Percentiles rank a stretch among this genome's conserved stretches.
Conservation (phyloP, 2,329 filamentous ascomycete species). For the Cladophialophora yegresii region DNA sequence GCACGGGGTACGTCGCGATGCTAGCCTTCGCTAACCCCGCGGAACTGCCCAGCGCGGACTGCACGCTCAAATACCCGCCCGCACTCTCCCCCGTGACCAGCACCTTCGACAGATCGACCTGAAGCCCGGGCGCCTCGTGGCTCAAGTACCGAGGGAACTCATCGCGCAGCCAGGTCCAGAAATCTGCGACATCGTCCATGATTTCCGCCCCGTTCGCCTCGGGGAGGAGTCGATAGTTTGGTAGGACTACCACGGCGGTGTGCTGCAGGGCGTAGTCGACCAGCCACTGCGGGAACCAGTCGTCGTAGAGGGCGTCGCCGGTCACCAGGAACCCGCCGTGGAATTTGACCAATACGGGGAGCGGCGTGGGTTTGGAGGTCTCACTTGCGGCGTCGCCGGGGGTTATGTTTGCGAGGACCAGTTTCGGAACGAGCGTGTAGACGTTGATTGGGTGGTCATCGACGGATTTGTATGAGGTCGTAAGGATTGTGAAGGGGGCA, state of each 20-base stretch:
- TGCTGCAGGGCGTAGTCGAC: conserved; percentile 14
- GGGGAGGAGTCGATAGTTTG: conserved; percentile 9
- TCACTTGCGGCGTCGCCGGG: background rate
- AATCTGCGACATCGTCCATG: conserved; percentile 6
- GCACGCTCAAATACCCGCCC: conserved; percentile 8
- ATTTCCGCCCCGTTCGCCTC: background rate
- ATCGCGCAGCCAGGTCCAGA: conserved; percentile 5
- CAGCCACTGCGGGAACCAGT: conserved; percentile 13
- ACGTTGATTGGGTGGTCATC: background rate
- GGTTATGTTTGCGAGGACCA: background rate
- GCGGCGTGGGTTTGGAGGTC: background rate
- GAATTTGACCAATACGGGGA: conserved; percentile 4
- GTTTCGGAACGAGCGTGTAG: conserved; percentile 6
- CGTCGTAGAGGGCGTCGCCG: conserved; percentile 7
- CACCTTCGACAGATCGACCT: conserved; percentile 5
- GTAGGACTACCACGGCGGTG: conserved; percentile 1
- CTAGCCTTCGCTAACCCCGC: background rate
- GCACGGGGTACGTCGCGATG: conserved; percentile 9
- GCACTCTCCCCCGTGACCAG: conserved; percentile 10
- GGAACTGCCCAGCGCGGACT: conserved; percentile 5
- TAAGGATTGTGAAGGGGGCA: conserved; percentile 3
- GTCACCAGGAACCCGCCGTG: conserved; percentile 15
- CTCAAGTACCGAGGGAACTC: background rate
- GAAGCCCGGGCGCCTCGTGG: background rate
- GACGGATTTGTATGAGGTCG: conserved; percentile 10